phyloP scores from a whole-genome alignment of 169 alveolate genomes.

The Eimeria praecox region DNA sequence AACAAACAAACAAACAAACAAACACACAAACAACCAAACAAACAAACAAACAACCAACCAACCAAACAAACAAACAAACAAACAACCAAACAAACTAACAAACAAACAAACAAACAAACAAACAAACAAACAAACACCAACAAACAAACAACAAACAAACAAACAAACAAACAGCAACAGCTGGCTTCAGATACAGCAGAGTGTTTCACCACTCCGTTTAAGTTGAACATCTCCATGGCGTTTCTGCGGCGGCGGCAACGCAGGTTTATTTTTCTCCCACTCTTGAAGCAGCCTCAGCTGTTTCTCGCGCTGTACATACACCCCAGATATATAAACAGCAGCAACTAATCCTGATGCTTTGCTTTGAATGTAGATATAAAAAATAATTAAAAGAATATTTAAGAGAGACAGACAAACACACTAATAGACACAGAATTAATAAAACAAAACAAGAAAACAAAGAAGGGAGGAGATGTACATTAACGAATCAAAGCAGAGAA shows the following conservation, averaged over 20 bases:
- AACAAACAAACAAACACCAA: no score
- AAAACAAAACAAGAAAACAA: not conserved
- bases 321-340: not conserved
- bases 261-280: slow-evolving; percentile 91
- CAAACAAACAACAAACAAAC: not conserved
- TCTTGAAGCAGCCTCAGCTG: slow-evolving; percentile 88
- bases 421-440: no score
- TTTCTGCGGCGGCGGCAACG: slow-evolving; percentile 90
- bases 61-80: no score
- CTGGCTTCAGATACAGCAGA: not conserved
- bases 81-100: no score
- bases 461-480: no score
- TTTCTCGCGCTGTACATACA: slow-evolving; percentile 87
- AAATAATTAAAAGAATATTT: not conserved
- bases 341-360: no score
- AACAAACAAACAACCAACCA: no score
- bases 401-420: not conserved
- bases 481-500: not conserved
- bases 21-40: no score
- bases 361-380: not conserved
- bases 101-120: no score
- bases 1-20: no score
- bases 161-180: not conserved
- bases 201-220: slow-evolving; percentile 65
- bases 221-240: slow-evolving; percentile 87